Evolutionary conservation across 306 rosid species (phyloP).

Genomic region (Senna tora): DNA sequence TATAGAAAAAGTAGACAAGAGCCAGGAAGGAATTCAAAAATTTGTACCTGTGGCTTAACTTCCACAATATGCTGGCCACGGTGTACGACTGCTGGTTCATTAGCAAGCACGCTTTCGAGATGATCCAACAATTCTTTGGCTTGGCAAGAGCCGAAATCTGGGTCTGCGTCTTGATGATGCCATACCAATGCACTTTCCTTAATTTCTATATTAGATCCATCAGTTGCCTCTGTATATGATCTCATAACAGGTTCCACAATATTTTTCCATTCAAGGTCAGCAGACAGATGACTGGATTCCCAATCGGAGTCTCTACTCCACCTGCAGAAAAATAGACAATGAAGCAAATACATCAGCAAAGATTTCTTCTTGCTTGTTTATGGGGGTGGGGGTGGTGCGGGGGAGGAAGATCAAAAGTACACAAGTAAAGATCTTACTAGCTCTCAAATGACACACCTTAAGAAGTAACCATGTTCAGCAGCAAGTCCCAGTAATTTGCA

Average conservation of each 20-base stretch:
- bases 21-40: neutral
- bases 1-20: neutral
- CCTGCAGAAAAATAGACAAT: conserved; percentile 47
- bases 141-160: conserved; percentile 86
- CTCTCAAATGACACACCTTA: conserved; percentile 57
- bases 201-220: conserved; percentile 76
- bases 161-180: conserved; percentile 93
- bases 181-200: conserved; percentile 89
- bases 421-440: neutral
- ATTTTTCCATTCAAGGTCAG: conserved; percentile 78
- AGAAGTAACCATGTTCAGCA: conserved; percentile 87
- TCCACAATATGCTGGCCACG: conserved; percentile 86
- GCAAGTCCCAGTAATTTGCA: conserved; percentile 79
- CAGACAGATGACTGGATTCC: conserved; percentile 65
- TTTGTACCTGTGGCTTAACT: conserved; percentile 84
- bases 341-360: conserved; percentile 2
- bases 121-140: conserved; percentile 80
- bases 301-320: conserved; percentile 63
- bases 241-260: conserved; percentile 79
- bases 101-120: conserved; percentile 75
- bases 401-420: neutral
- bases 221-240: conserved; percentile 75
- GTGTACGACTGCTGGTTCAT: conserved; percentile 73
- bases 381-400: too few species aligned
- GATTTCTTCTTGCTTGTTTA: neutral